phyloP scores from a whole-genome alignment of 495 filamentous ascomycete species.

The Hypoxylon crocopeplum region DNA sequence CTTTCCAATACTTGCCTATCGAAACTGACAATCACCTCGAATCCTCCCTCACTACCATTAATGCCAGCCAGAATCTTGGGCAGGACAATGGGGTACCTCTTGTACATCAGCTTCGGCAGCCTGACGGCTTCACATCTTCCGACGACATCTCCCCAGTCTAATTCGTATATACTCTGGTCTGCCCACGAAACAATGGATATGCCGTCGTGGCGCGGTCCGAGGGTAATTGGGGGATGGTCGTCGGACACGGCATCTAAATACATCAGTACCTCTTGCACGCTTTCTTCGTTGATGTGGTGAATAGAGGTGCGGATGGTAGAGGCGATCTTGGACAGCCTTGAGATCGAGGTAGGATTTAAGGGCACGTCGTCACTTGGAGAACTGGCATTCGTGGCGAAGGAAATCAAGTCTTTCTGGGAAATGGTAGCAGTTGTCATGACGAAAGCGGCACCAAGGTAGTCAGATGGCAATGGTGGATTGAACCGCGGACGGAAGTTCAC shows the following conservation, averaged over 20 bases:
- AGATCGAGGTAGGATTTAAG: conserved; percentile 1
- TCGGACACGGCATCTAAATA: conserved; percentile 14
- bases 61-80: conserved; percentile 28
- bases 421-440: conserved; percentile 33
- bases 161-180: conserved; percentile 32
- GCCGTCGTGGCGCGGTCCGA: conserved; percentile 61
- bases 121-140: conserved; percentile 40
- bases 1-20: conserved; percentile 15
- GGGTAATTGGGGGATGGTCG: conserved; percentile 17
- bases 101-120: conserved; percentile 26
- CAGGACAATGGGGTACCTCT: conserved; percentile 41
- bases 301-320: conserved; percentile 23
- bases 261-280: conserved; percentile 19
- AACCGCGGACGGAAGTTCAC: conserved; percentile 38
- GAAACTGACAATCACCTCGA: conserved; percentile 41
- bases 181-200: conserved; percentile 69
- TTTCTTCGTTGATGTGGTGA: conserved; percentile 18
- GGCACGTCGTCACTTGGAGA: background rate
- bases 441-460: conserved; percentile 41
- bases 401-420: conserved; percentile 17
- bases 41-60: conserved; percentile 12
- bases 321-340: conserved; percentile 20
- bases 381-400: background rate
- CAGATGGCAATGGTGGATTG: conserved; percentile 19
- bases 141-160: conserved; percentile 35